Evolutionary conservation across 2,329 filamentous ascomycete species (phyloP), one percentile per base, ranked within the genome.

Genomic region (Clonostachys solani): DNA sequence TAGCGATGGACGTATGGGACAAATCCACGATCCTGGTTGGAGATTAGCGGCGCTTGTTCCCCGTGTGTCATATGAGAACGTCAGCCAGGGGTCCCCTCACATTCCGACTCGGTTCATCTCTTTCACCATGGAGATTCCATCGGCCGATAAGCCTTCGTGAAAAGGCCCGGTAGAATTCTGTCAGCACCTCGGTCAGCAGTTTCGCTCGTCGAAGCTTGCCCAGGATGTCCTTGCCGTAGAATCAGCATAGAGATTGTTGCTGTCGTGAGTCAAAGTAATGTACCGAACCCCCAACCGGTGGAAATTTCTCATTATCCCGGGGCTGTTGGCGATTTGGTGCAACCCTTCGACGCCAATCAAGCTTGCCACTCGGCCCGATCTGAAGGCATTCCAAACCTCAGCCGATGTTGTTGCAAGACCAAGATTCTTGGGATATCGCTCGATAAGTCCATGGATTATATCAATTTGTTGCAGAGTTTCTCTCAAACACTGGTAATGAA

Each of bases 21-120:
- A 63, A 45, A 42, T 65, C 61, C 3, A 64, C 47, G 12, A 65
- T 59, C 54, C 59, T 62, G 5, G 2, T 23, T 7, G 23, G 23
- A 23, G 23, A 23, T 23, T 23, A 23, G 23, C 23, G 23, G 23
- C 23, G 23, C 23, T 6, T 8, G 23, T 23, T 23, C 7, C 45
- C 53, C 42, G 18, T n/a, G 40, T 17, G 17, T 17, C 40, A n/a
- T n/a, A 5, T 2, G 13, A 42, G 40, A 17, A 15, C 15, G 23
- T 42, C 13, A 19, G 13, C 6, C 23, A 16, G 6, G 23, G 40
- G 6, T 19, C 13, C 18, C 40, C 13, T 47, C 53, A 43, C 61
- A 63, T 49, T 44, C 50, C 50, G 3, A 68, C 18, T 5, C 65
- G 54, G 47, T 68, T 68, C 61, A 68, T 66, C 51, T 68, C 65